These are phyloP conservation scores for Immersiella caudata DNA, from an alignment of 495 filamentous ascomycete genomes.

Conservation along the genomic window DNA sequence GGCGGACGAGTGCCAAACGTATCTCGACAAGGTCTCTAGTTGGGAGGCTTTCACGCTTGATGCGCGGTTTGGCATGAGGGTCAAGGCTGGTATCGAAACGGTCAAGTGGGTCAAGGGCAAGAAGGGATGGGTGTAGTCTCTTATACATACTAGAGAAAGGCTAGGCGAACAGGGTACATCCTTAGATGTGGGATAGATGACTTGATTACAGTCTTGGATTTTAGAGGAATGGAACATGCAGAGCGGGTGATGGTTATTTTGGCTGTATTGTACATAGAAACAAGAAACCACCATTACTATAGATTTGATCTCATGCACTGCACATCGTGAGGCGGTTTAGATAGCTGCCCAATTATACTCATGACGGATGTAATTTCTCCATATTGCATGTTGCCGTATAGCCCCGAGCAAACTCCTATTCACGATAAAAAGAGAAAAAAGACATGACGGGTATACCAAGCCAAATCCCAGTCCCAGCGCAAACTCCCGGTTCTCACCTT, in stretches of 20 bases:
- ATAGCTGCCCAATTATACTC: no score
- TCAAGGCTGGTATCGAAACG: constrained; percentile 78
- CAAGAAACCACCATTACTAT: no score
- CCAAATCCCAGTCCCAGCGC: no score
- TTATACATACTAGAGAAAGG: background rate
- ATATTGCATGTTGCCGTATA: no score
- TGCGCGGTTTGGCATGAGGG: constrained; percentile 79
- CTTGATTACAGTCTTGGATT: background rate
- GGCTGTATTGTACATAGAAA: background rate
- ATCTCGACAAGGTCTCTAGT: constrained; percentile 74
- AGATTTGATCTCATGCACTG: no score
- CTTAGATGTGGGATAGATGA: background rate
- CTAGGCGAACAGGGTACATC: background rate
- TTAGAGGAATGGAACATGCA: background rate
- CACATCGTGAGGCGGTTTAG: no score
- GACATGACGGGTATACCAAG: no score
- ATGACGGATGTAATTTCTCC: no score
- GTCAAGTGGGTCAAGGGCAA: constrained; percentile 65
- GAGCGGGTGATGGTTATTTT: background rate
- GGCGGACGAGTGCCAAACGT: constrained; percentile 68
- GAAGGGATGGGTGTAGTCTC: constrained; percentile 40
- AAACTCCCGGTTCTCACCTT: no score
- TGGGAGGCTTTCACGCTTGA: constrained; percentile 91
- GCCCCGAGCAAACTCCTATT: no score
- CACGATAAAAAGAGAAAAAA: no score